Conservation (phyloP, 495 filamentous ascomycete genomes). For the Hypoxylon lienhwacheense region DNA sequence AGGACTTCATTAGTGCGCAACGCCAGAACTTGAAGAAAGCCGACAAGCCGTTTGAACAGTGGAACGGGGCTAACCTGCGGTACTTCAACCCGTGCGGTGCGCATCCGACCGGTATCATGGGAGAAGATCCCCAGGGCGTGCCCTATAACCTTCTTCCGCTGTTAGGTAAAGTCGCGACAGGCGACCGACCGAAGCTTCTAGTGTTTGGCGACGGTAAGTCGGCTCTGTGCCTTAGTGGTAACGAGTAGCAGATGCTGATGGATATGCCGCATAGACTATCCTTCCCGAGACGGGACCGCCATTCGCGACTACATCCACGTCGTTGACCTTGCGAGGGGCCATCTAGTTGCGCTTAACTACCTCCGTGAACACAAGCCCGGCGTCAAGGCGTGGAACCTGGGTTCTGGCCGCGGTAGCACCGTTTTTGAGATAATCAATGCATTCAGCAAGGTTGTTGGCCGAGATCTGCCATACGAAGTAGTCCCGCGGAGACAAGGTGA, state of each 20-base stretch:
- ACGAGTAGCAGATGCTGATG: constrained; percentile 5
- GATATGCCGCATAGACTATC: constrained; percentile 66
- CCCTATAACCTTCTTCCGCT: constrained; percentile 95
- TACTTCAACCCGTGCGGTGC: constrained; percentile 98
- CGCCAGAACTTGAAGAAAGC: constrained; percentile 80
- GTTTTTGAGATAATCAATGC: constrained; percentile 97
- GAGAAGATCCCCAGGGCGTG: constrained; percentile 93
- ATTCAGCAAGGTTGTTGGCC: constrained; percentile 83
- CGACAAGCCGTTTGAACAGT: constrained; percentile 73
- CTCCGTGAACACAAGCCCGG: constrained; percentile 87
- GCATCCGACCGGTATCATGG: constrained; percentile 96
- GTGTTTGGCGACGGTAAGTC: constrained; percentile 89
- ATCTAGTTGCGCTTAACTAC: constrained; percentile 89
- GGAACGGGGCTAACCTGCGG: constrained; percentile 90
- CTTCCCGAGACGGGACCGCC: constrained; percentile 77
- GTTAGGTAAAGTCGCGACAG: constrained; percentile 92
- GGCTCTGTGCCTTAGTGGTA: background rate
- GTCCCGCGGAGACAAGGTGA: constrained; percentile 82
- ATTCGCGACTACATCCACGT: constrained; percentile 72
- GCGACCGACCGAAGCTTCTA: constrained; percentile 89
- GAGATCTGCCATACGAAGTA: constrained; percentile 83
- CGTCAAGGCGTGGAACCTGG: constrained; percentile 94
- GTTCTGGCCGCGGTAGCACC: constrained; percentile 91
- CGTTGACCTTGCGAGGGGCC: constrained; percentile 75
- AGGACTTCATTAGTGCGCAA: constrained; percentile 85